Evolutionary conservation across 1,139 yeast genomes (phyloP).

Genomic region (Meyerozyma sp.): DNA sequence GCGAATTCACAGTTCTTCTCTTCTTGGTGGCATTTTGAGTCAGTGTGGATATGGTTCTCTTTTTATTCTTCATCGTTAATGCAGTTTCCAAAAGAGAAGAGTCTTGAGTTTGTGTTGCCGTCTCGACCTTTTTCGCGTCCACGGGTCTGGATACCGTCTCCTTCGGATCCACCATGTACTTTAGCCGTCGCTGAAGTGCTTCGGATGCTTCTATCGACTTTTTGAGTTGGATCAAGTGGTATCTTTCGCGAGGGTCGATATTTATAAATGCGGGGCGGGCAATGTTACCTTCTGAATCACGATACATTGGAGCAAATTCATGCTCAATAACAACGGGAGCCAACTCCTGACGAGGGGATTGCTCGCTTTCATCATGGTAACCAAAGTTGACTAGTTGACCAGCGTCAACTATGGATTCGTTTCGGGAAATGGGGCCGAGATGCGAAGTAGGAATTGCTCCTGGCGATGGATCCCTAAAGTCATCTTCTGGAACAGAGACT

Average conservation of each 20-base stretch:
- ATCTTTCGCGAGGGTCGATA: constrained; percentile 41
- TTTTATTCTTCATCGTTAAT: constrained; percentile 17
- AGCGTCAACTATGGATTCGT: constrained; percentile 1
- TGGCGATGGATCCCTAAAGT: constrained; percentile 9
- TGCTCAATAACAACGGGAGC: constrained; percentile 14
- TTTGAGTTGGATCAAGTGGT: constrained; percentile 37
- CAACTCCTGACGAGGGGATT: not conserved
- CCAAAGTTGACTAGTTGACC: constrained; percentile 1
- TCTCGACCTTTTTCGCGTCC: constrained; percentile 26
- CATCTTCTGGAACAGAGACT: not conserved
- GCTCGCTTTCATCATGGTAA: constrained; percentile 2
- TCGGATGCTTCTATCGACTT: constrained; percentile 33
- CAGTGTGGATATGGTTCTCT: not conserved
- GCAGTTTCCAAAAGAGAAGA: constrained; percentile 21
- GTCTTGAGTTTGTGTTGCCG: constrained; percentile 40
- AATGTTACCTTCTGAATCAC: constrained; percentile 33
- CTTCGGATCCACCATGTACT: constrained; percentile 37
- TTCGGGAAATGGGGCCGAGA: constrained; percentile 2
- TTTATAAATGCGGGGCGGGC: constrained; percentile 45
- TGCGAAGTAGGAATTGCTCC: not conserved
- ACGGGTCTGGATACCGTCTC: constrained; percentile 25
- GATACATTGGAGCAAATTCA: constrained; percentile 29
- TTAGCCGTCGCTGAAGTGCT: constrained; percentile 25
- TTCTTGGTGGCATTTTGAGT: constrained; percentile 4
- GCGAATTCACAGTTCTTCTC: constrained; percentile 14